Evolutionary conservation across 345 rosid genomes (phyloP).

Genomic region (Citrus maxima): DNA sequence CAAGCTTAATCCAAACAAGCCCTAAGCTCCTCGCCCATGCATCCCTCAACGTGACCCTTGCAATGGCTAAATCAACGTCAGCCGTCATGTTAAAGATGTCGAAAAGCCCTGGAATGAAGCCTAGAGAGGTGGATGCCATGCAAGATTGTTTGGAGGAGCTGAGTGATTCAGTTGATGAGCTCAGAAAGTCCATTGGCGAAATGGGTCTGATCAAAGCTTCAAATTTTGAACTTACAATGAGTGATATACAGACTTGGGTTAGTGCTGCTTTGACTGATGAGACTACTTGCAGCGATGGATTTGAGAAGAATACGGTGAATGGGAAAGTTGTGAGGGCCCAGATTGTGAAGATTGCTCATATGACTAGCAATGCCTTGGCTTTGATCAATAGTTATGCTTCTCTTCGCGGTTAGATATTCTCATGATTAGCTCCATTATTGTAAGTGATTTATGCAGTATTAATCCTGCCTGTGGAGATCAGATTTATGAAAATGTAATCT

Average conservation of each 20-base stretch:
- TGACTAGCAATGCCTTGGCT: slow-evolving; percentile 80
- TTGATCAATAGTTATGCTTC: slow-evolving; percentile 60
- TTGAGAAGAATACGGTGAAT: slow-evolving; percentile 39
- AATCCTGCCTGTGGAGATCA: neutral
- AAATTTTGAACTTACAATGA: slow-evolving; percentile 37
- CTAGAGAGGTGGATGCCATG: slow-evolving; percentile 53
- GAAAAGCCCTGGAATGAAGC: slow-evolving; percentile 33
- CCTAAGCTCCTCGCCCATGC: slow-evolving; percentile 62
- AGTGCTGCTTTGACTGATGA: slow-evolving; percentile 77
- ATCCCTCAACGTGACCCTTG: slow-evolving; percentile 62
- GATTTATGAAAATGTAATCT: neutral
- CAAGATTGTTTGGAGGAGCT: slow-evolving; percentile 66
- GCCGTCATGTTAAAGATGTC: slow-evolving; percentile 45
- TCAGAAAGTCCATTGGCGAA: slow-evolving; percentile 55
- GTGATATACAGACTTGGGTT: slow-evolving; percentile 71
- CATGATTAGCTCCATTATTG: neutral
- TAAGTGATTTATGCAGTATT: neutral
- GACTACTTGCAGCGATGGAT: slow-evolving; percentile 71
- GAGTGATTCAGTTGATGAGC: slow-evolving; percentile 50
- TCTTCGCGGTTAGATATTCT: slow-evolving; percentile 30
- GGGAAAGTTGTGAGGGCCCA: slow-evolving; percentile 37
- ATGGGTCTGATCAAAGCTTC: slow-evolving; percentile 33
- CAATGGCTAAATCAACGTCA: slow-evolving; percentile 39
- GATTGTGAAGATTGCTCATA: slow-evolving; percentile 45
- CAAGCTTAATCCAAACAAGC: slow-evolving; percentile 58